Conservation (phyloP, 2,329 filamentous ascomycete species). For the Neofusicoccum kwambonambiense region DNA sequence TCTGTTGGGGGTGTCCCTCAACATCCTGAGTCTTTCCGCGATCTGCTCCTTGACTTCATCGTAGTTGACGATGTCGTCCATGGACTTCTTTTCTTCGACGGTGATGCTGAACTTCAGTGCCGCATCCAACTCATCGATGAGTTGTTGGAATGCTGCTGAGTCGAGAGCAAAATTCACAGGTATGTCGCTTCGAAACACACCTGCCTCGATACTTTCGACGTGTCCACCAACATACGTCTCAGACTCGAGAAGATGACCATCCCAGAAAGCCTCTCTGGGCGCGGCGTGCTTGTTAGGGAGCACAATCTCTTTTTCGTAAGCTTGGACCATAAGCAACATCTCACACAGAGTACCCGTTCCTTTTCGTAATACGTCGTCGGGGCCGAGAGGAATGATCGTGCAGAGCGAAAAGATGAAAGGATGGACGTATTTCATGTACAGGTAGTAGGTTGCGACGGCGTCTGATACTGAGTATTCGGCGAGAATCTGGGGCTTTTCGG, state of each 20-base stretch:
- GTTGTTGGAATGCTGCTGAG: constrained; percentile 81
- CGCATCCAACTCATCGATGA: constrained; percentile 80
- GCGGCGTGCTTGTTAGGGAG: constrained; percentile 94
- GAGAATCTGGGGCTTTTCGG: constrained; percentile 85
- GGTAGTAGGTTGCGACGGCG: constrained; percentile 95
- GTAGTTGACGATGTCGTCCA: constrained; percentile 53
- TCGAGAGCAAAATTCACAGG: constrained; percentile 94
- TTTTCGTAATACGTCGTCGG: constrained; percentile 90
- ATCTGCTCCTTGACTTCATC: constrained; percentile 77
- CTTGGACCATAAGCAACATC: constrained; percentile 99
- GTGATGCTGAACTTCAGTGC: constrained; percentile 77
- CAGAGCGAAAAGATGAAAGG: constrained; percentile 99
- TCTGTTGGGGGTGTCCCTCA: constrained; percentile 82
- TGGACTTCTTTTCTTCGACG: constrained; percentile 53
- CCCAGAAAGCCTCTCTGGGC: constrained; percentile 90
- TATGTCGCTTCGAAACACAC: constrained; percentile 94
- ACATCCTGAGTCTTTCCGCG: constrained; percentile 62
- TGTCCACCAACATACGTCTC: constrained; percentile 98
- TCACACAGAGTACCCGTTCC: constrained; percentile 98
- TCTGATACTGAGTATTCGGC: constrained; percentile 99
- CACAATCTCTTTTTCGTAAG: constrained; percentile 87
- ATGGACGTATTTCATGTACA: constrained; percentile 99
- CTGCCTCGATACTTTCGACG: constrained; percentile 98
- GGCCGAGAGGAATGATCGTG: constrained; percentile 89
- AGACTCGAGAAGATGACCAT: constrained; percentile 91